Base-by-base conservation (phyloP, 2,329 filamentous ascomycete species). In the Parafenestella ontariensis region DNA sequence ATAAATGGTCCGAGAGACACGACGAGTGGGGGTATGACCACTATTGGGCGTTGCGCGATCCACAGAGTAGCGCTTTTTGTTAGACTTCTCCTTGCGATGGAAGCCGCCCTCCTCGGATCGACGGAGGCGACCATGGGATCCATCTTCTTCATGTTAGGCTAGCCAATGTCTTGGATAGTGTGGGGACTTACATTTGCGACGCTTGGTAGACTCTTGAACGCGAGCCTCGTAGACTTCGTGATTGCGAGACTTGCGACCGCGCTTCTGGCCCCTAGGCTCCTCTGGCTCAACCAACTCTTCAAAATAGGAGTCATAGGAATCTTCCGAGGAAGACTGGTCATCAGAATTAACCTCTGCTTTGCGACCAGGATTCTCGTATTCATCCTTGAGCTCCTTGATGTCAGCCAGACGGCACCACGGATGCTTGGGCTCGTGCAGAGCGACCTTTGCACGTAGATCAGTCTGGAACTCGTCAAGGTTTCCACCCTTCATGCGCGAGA, bases 161-260 rank as follows among this genome's bases (percentile, higher is more conserved):
- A n/a, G n/a, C n/a, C n/a, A n/a, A n/a, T n/a, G n/a, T n/a, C n/a
- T n/a, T n/a, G n/a, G n/a, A 31, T 28, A 8, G 6, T 20, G 10
- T 37, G 44, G 7, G 17, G 13, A 59, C 63, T 62, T 62, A 64
- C 68, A 52, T 50, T 69, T 71, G 41, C 60, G 61, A 24, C 57
- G 61, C 58, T 69, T 68, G 10, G 47, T 41, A 17, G 50, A 50
- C 24, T 58, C 52, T 51, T 65, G 59, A n/a, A 65, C 47, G 8
- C 69, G 68, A 24, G 66, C 61, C 43, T 71, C 68, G 37, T 72
- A 72, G n/a, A 66, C 21, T 47, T 72, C 69, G 26, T 69, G 63
- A 23, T 56, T 57, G n/a, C 58, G 46, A 28, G 17, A n/a, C n/a
- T 53, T 54, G 20, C 54, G 59, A 23, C 54, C 53, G 28, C 59